These are phyloP conservation scores for Apiospora saccharicola DNA, from an alignment of 2,329 filamentous ascomycete species.

Conservation along the genomic window DNA sequence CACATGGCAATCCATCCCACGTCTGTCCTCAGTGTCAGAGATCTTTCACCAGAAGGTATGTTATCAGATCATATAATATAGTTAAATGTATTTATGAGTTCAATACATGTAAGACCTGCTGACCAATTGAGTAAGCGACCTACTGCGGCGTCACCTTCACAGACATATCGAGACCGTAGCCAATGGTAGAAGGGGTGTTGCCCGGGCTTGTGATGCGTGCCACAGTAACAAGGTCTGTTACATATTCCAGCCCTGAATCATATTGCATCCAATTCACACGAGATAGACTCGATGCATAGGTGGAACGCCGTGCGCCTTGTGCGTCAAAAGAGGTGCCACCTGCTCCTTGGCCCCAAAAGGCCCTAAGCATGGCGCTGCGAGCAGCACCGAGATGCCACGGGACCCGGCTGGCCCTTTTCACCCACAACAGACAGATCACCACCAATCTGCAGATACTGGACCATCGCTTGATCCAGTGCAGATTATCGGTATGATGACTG, in stretches of 20 bases:
- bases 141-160: constrained; percentile 18
- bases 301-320: neutral
- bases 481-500: neutral
- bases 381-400: neutral
- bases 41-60: constrained; percentile 24
- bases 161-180: neutral
- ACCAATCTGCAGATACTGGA: neutral
- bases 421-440: neutral
- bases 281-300: constrained; percentile 1
- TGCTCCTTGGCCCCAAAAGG: constrained; percentile 3
- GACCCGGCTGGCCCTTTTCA: neutral
- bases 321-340: neutral
- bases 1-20: constrained; percentile 15
- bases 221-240: constrained; percentile 14
- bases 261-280: neutral
- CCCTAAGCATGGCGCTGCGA: neutral
- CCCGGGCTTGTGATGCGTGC: constrained; percentile 22
- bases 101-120: neutral
- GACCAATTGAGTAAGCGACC: constrained; percentile 19
- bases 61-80: neutral
- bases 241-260: fast-evolving
- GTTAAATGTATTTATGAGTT: neutral
- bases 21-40: constrained; percentile 19
- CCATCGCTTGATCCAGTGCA: neutral
- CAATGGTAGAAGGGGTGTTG: neutral